Evolutionary conservation across 306 rosid genomes (phyloP).

Genomic region (Medicago ruthenica): DNA sequence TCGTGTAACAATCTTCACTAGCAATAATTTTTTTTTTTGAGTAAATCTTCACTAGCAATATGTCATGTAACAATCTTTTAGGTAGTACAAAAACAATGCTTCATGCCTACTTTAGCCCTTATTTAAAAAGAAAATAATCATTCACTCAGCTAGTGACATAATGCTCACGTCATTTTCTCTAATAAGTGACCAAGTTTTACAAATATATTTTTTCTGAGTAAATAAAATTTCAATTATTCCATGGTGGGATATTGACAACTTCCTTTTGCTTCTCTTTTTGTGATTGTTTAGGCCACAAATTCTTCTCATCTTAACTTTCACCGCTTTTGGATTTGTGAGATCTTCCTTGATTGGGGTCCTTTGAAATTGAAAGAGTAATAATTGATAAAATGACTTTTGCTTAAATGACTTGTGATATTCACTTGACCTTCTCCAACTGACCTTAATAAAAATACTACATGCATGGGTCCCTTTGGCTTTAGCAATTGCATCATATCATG

Average conservation of each 20-base stretch:
- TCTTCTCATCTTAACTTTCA: constrained; percentile 70
- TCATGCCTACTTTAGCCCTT: constrained; percentile 33
- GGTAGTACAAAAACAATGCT: constrained; percentile 2
- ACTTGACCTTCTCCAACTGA: constrained; percentile 67
- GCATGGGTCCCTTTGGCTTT: constrained; percentile 65
- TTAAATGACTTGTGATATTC: constrained; percentile 71
- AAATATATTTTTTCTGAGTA: constrained; percentile 24
- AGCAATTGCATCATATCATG: constrained; percentile 62
- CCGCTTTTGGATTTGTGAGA: constrained; percentile 61
- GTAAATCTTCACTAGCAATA: too few species aligned
- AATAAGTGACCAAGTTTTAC: constrained; percentile 36
- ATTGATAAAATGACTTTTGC: constrained; percentile 70
- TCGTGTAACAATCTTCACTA: too few species aligned
- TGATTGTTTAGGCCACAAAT: constrained; percentile 82
- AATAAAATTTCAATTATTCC: constrained; percentile 51
- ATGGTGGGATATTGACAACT: constrained; percentile 77
- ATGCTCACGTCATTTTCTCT: constrained; percentile 55
- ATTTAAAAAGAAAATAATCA: neutral
- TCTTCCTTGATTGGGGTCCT: constrained; percentile 39
- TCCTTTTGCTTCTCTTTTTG: constrained; percentile 78
- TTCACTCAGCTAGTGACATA: constrained; percentile 52
- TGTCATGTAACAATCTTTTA: constrained; percentile 3
- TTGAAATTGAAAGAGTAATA: constrained; percentile 58
- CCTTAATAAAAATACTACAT: constrained; percentile 20
- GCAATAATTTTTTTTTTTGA: too few species aligned